Evolutionary conservation across 805 yeast species (phyloP).

Genomic region (Wickerhamomyces rabaulensis): DNA sequence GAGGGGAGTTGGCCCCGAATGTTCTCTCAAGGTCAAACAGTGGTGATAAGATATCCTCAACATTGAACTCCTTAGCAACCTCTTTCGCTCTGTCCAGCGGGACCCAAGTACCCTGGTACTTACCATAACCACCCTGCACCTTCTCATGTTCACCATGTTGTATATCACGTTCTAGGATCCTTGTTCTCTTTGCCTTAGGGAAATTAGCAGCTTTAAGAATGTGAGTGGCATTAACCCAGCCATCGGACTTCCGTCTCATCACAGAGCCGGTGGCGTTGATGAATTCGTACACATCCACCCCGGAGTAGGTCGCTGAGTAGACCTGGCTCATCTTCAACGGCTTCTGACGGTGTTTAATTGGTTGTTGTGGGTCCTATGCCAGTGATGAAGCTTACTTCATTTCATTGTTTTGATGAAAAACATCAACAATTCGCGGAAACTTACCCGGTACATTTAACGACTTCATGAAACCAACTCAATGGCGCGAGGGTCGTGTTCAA

Average conservation of each 20-base stretch:
- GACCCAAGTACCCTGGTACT: constrained; percentile 97
- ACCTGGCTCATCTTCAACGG: constrained; percentile 29
- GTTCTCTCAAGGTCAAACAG: constrained; percentile 55
- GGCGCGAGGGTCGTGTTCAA: neutral
- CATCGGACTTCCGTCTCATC: constrained; percentile 72
- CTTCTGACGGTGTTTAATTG: neutral
- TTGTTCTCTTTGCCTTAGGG: constrained; percentile 90
- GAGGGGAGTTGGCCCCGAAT: constrained; percentile 48
- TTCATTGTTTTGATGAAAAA: neutral
- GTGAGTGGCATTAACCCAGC: constrained; percentile 94
- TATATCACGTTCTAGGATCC: constrained; percentile 89
- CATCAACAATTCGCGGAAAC: neutral
- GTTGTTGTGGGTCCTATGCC: neutral
- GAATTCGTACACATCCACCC: constrained; percentile 81
- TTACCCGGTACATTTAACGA: neutral
- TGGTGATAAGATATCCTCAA: constrained; percentile 54
- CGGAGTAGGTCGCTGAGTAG: constrained; percentile 73
- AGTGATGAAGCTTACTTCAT: neutral
- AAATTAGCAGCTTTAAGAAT: constrained; percentile 89
- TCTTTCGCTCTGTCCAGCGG: constrained; percentile 72
- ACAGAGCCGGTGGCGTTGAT: constrained; percentile 63
- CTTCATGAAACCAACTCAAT: neutral
- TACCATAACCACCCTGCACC: constrained; percentile 96
- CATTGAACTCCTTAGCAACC: constrained; percentile 62
- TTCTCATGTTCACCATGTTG: constrained; percentile 87